A percentile compares a stretch with the other conserved stretches of the same genome.
These are phyloP conservation scores for Scedosporium minutisporum DNA, from an alignment of 2,329 filamentous ascomycete genomes.

Conservation along the genomic window DNA sequence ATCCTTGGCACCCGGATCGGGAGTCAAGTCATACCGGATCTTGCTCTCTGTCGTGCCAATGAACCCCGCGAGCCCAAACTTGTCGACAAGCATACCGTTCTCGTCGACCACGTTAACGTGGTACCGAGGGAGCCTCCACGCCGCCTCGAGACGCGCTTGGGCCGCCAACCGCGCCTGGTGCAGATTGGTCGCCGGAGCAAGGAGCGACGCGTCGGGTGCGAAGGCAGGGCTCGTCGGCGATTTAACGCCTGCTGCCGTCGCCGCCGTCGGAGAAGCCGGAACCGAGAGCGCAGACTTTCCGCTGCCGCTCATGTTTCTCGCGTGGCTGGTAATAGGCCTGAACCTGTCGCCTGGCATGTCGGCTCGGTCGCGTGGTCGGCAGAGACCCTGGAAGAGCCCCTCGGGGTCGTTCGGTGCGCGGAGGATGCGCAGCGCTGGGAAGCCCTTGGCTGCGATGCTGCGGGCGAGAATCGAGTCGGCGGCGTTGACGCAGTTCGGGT, in stretches of 20 bases:
- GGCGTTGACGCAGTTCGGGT: constrained; percentile 29
- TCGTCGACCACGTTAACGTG: constrained; percentile 48
- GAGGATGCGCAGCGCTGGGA: constrained; percentile 50
- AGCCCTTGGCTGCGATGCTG: constrained; percentile 51
- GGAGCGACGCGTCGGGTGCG: constrained; percentile 12
- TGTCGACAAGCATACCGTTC: constrained; percentile 38
- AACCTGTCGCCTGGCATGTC: constrained; percentile 42
- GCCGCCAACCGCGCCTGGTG: constrained; percentile 49
- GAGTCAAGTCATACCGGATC: constrained; percentile 50
- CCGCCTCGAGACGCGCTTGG: constrained; percentile 53
- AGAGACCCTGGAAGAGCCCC: constrained; percentile 59
- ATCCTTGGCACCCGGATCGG: constrained; percentile 47
- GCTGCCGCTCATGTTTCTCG: constrained; percentile 4
- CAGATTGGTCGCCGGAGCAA: constrained; percentile 32
- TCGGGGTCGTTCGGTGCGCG: constrained; percentile 61
- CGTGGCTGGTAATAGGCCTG: constrained; percentile 11
- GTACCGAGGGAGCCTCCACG: constrained; percentile 43
- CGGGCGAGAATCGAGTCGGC: constrained; percentile 55
- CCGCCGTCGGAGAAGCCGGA: neutral
- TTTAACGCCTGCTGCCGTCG: constrained; percentile 10
- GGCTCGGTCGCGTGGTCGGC: constrained; percentile 48
- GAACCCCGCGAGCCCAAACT: constrained; percentile 49
- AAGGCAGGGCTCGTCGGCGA: constrained; percentile 26
- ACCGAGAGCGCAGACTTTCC: neutral
- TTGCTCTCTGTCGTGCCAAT: constrained; percentile 49